These are phyloP conservation scores for Phragmites australis DNA, from an alignment of 176 grass and related monocot genomes.

Conservation along the genomic window DNA sequence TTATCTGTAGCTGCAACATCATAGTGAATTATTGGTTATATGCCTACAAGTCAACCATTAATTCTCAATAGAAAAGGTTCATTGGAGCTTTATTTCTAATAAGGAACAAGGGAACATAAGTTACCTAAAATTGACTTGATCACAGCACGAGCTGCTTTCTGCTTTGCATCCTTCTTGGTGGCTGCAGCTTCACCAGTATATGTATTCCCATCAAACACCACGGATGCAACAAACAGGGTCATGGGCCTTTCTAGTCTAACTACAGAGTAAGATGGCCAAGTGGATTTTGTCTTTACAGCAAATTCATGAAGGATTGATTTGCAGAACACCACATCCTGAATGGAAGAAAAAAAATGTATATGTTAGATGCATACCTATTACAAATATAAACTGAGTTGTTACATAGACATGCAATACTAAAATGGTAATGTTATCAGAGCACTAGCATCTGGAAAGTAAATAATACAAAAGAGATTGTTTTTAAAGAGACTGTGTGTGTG, in stretches of 20 bases:
- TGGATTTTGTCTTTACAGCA: conserved; percentile 41
- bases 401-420: background rate
- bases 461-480: conserved; percentile 1
- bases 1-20: conserved; percentile 11
- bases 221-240: conserved; percentile 41
- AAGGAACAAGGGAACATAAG: conserved; percentile 23
- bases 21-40: background rate
- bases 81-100: conserved; percentile 7
- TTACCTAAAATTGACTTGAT: conserved; percentile 71
- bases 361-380: conserved; percentile 25
- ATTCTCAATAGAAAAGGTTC: conserved; percentile 20
- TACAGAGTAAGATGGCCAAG: conserved; percentile 45
- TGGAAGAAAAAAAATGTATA: conserved; percentile 13
- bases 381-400: background rate
- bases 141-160: conserved; percentile 55
- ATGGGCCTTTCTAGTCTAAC: background rate
- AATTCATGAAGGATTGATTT: conserved; percentile 84
- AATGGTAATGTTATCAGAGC: background rate
- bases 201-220: conserved; percentile 47
- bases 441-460: conserved; percentile 19
- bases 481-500: background rate
- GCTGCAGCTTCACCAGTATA: conserved; percentile 52
- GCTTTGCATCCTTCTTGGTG: conserved; percentile 71
- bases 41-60: background rate
- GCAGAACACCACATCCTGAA: conserved; percentile 41